These are phyloP conservation scores for Hypoxylon trugodes DNA, from an alignment of 495 filamentous ascomycete genomes.

Conservation along the genomic window DNA sequence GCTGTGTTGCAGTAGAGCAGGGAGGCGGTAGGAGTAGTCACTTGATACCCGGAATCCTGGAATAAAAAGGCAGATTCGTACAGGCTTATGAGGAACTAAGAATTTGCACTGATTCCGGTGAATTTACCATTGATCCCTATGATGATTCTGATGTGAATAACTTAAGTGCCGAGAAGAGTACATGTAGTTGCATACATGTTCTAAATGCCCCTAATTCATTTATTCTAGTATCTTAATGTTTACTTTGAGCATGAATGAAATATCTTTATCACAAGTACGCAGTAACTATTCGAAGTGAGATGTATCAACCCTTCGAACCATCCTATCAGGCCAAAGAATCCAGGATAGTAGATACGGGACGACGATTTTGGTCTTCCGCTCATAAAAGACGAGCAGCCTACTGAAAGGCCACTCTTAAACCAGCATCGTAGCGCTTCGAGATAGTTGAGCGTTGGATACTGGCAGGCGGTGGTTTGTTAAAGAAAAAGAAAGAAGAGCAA, in stretches of 20 bases:
- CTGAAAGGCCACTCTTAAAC: slow-evolving; percentile 70
- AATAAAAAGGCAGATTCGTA: slow-evolving; percentile 6
- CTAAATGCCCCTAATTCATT: no score
- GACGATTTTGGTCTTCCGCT: slow-evolving; percentile 75
- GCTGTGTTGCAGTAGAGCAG: slow-evolving; percentile 28
- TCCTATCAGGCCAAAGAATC: slow-evolving; percentile 79
- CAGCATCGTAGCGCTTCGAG: slow-evolving; percentile 50
- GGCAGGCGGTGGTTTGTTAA: slow-evolving; percentile 63
- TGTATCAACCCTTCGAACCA: slow-evolving; percentile 74
- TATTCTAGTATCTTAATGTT: no score
- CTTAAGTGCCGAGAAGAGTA: no score
- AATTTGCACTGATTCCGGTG: no score
- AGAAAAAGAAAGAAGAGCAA: slow-evolving; percentile 43
- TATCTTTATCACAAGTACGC: not conserved
- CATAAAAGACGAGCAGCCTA: slow-evolving; percentile 65
- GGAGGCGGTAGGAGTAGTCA: no score
- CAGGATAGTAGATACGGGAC: slow-evolving; percentile 97
- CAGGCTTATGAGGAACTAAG: not conserved
- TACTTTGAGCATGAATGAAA: not conserved
- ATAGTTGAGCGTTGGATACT: slow-evolving; percentile 47
- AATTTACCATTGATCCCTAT: no score
- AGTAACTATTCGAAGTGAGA: slow-evolving; percentile 24
- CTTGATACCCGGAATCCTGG: slow-evolving; percentile 25
- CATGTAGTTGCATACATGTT: no score
- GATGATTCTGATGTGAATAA: no score